Evolutionary conservation across 2,329 filamentous ascomycete genomes (phyloP).

Genomic region (Aspergillus eucalypticola): DNA sequence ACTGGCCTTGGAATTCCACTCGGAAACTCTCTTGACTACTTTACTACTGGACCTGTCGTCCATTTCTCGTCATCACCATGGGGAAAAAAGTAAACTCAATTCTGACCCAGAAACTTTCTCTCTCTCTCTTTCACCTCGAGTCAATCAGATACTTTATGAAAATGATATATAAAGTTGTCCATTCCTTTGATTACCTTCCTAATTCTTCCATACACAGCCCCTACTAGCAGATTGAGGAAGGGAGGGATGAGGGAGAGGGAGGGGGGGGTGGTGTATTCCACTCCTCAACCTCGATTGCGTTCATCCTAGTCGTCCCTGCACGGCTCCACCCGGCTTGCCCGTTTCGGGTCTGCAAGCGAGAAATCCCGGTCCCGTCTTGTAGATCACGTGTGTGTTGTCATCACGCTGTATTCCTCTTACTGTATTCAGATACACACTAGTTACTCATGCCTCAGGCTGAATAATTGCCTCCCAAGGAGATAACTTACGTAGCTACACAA

Average conservation of each 20-base stretch:
- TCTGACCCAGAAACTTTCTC: too few relatives aligned
- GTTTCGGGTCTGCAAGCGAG: conserved; percentile 18
- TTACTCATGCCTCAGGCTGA: not conserved
- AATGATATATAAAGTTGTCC: too few relatives aligned
- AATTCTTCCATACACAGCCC: not conserved
- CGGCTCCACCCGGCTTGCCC: conserved; percentile 16
- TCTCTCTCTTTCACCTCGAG: too few relatives aligned
- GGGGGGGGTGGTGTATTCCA: too few relatives aligned
- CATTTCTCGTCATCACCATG: too few relatives aligned
- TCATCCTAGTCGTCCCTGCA: conserved; percentile 15
- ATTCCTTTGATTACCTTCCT: not conserved
- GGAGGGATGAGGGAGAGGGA: too few relatives aligned
- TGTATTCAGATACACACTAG: not conserved
- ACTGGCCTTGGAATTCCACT: not conserved
- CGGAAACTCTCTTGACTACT: not conserved
- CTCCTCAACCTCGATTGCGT: conserved; percentile 8
- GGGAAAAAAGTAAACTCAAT: too few relatives aligned
- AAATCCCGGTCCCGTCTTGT: not conserved
- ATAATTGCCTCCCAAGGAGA: too few relatives aligned
- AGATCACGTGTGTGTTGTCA: conserved; percentile 14
- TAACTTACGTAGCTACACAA: not conserved
- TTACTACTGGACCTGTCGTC: too few relatives aligned
- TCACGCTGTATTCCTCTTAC: not conserved
- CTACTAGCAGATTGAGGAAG: too few relatives aligned
- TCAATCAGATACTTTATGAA: too few relatives aligned